Conservation (phyloP, 75 land plant species). For the Picea glauca region DNA sequence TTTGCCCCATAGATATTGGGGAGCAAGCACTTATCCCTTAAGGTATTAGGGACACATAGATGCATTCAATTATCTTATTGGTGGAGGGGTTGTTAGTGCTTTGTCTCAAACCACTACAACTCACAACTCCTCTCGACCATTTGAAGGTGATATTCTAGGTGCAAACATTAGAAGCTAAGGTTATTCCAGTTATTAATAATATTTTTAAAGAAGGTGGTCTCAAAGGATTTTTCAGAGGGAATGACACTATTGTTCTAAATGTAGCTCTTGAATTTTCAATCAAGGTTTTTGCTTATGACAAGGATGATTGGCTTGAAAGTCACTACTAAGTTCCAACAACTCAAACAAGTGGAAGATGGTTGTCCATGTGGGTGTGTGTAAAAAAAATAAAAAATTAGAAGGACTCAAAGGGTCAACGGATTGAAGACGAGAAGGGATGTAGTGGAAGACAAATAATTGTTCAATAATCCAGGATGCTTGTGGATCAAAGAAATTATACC, state of each 20-base stretch:
- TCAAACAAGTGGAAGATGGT: no score
- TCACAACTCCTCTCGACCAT: slow-evolving; percentile 84
- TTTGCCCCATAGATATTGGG: slow-evolving; percentile 85
- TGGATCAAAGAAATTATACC: no score
- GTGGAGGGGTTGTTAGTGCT: slow-evolving; percentile 85
- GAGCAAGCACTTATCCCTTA: slow-evolving; percentile 87
- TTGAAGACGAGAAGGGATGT: no score
- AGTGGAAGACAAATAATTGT: no score
- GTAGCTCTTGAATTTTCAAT: slow-evolving; percentile 91
- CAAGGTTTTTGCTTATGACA: slow-evolving; percentile 73
- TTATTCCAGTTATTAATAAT: slow-evolving; percentile 43
- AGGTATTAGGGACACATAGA: slow-evolving; percentile 70
- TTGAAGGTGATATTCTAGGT: slow-evolving; percentile 74
- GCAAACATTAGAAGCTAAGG: slow-evolving; percentile 35
- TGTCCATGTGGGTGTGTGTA: no score
- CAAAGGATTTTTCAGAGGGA: slow-evolving; percentile 74
- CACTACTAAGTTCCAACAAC: no score
- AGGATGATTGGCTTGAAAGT: no score
- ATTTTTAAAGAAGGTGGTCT: slow-evolving; percentile 62
- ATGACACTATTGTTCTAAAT: slow-evolving; percentile 82
- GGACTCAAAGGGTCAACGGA: no score
- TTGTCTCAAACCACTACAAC: slow-evolving; percentile 77
- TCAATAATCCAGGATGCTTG: no score
- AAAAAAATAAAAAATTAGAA: no score
- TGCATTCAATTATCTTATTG: slow-evolving; percentile 61